Percentiles rank a stretch among this genome's conserved stretches.
Evolutionary conservation across 441 rosid species (phyloP).

Genomic region (Capsella rubella): DNA sequence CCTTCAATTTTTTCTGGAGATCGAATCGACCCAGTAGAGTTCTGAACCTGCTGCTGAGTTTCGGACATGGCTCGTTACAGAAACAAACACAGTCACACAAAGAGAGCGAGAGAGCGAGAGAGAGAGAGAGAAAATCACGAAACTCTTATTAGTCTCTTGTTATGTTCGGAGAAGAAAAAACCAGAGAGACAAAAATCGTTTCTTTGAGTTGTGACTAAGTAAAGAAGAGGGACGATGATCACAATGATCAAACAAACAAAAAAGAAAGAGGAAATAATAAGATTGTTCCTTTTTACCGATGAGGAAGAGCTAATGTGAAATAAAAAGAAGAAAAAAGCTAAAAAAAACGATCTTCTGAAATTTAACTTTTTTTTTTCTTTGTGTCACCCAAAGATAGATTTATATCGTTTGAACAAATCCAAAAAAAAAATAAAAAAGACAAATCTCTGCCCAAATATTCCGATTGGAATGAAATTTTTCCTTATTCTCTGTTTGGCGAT

Average conservation of each 20-base stretch:
- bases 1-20: slow-evolving; percentile 70
- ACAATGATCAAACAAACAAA: slow-evolving; percentile 39
- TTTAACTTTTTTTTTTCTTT: slow-evolving; percentile 13
- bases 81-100: slow-evolving; percentile 27
- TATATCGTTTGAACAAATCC: slow-evolving; percentile 43
- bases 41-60: slow-evolving; percentile 62
- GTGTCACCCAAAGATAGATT: slow-evolving; percentile 35
- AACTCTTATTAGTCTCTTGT: slow-evolving; percentile 4
- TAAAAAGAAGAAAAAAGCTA: slow-evolving; percentile 22
- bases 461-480: slow-evolving; percentile 49
- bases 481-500: slow-evolving; percentile 39
- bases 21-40: slow-evolving; percentile 66
- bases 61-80: slow-evolving; percentile 61
- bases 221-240: slow-evolving; percentile 23
- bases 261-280: slow-evolving; percentile 5
- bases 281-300: slow-evolving; percentile 28
- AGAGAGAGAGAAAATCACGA: slow-evolving; percentile 7
- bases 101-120: too few species aligned
- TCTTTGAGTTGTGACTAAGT: slow-evolving; percentile 11
- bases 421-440: slow-evolving; percentile 7
- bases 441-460: slow-evolving; percentile 51
- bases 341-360: slow-evolving; percentile 35
- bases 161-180: slow-evolving; percentile 15
- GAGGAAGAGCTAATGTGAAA: slow-evolving; percentile 39
- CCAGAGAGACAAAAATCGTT: slow-evolving; percentile 10